phyloP scores from a whole-genome alignment of 2,329 filamentous ascomycete genomes.

The Ceratocystis variospora region DNA sequence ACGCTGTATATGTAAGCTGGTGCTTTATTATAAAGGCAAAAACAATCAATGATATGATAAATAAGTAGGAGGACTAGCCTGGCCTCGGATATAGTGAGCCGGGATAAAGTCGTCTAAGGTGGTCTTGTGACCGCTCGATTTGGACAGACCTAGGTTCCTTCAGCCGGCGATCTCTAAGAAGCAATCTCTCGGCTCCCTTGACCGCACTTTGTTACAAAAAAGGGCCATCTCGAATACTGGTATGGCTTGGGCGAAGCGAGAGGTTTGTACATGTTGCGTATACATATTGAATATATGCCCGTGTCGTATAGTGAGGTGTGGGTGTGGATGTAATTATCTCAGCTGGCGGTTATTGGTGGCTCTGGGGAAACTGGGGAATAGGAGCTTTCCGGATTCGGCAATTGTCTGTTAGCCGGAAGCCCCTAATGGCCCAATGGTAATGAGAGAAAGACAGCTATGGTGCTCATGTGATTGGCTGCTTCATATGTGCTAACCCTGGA shows the following conservation, averaged over 20 bases:
- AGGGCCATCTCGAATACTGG: too few relatives aligned
- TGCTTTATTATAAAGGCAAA: not conserved
- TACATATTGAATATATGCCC: too few relatives aligned
- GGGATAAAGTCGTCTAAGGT: slow-evolving; percentile 18
- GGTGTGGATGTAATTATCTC: not conserved
- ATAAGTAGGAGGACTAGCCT: not conserved
- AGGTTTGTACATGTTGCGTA: too few relatives aligned
- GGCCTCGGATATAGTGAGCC: slow-evolving; percentile 19
- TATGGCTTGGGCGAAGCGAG: too few relatives aligned
- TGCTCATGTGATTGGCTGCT: slow-evolving; percentile 1
- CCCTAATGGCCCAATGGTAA: slow-evolving; percentile 12
- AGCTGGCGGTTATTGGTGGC: not conserved
- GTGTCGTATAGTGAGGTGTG: too few relatives aligned
- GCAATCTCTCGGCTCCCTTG: too few relatives aligned
- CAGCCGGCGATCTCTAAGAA: not conserved
- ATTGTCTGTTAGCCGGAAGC: slow-evolving; percentile 18
- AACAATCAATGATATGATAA: not conserved
- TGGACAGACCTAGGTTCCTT: not conserved
- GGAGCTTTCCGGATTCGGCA: slow-evolving; percentile 14
- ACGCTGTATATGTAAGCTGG: not conserved
- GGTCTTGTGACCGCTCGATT: slow-evolving; percentile 13
- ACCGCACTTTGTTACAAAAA: too few relatives aligned
- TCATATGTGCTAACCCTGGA: not conserved
- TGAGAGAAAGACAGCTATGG: not conserved
- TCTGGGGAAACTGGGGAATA: not conserved